Percentiles rank a stretch among this genome's conserved stretches.
These are phyloP conservation scores for Emericellopsis terricola DNA, from an alignment of 495 filamentous ascomycete genomes.

Conservation along the genomic window DNA sequence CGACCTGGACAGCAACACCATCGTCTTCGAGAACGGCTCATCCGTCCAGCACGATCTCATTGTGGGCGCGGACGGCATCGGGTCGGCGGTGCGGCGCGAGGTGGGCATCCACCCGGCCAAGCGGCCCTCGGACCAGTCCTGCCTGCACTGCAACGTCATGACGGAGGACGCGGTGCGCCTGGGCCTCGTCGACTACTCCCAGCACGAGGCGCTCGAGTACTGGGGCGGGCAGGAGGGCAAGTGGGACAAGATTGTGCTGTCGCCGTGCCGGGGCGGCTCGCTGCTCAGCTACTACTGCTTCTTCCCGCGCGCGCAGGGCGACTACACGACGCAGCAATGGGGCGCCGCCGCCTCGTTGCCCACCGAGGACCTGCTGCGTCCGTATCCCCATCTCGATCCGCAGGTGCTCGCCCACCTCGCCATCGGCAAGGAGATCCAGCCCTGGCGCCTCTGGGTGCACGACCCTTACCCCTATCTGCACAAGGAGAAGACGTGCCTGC, in stretches of 20 bases:
- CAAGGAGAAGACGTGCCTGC: conserved; percentile 15
- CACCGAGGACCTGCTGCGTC: conserved; percentile 22
- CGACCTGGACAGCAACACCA: conserved; percentile 12
- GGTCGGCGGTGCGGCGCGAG: conserved; percentile 6
- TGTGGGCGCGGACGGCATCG: conserved; percentile 11
- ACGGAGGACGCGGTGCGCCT: conserved; percentile 21
- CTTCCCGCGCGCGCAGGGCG: conserved; percentile 24
- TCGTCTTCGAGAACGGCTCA: conserved; percentile 10
- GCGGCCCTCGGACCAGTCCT: conserved; percentile 6
- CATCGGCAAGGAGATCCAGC: conserved; percentile 26
- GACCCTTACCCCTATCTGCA: conserved; percentile 12
- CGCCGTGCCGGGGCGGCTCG: conserved; percentile 27
- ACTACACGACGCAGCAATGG: conserved; percentile 25
- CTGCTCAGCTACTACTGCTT: conserved; percentile 33
- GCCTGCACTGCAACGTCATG: conserved; percentile 2
- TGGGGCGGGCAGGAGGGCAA: conserved; percentile 32
- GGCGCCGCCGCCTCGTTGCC: conserved; percentile 9
- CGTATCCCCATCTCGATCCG: conserved; percentile 23
- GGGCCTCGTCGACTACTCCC: conserved; percentile 24
- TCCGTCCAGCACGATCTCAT: conserved; percentile 10
- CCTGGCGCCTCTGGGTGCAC: conserved; percentile 32
- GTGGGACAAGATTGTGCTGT: conserved; percentile 26
- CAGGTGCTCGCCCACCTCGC: conserved; percentile 20
- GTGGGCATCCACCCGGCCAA: conserved; percentile 6
- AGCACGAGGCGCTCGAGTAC: conserved; percentile 26